Base-by-base conservation (phyloP, 495 filamentous ascomycete species). In the Parachaetomium inaequale region DNA sequence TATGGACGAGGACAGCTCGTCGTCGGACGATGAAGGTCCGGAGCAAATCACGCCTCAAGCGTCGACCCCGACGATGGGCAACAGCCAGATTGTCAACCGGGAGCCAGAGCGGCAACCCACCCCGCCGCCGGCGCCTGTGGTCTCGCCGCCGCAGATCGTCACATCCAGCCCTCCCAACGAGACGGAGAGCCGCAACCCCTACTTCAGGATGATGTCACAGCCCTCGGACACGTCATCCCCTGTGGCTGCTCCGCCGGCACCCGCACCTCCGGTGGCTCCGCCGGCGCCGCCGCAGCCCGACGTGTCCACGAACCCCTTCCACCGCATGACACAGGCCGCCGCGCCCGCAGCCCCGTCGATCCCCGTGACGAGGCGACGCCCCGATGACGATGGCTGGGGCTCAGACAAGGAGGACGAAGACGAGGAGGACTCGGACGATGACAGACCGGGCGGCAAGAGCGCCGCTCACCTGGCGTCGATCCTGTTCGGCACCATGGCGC, bases 401-500 rank as follows among this genome's bases (percentile, higher is more conserved):
- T 91, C 88, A 15, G 91, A 91, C 50, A 84, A 86, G 66, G 89
- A 91, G 40, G 87, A 88, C 43, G 88, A 90, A 21, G 85, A 87
- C 19, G 89, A 91, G 40, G 78, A 78, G 40, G 78, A 78, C 19
- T 82, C 80, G 28, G 84, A 61, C 55, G 87, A 90, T 56, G 87
- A 89, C 26, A 86, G 86, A 14, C 85, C 89, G 12, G 87, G 84
- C 50, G 90, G 89, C 31, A 85, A 87, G 58, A 92, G 87, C 64
- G 93, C 94, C 49, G 93, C 93, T 63, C 89, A 95, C 61, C 86
- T 98, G 36, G 94, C 94, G 19, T 92, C 89, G 38, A 94, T 92
- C 62, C 84, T 98, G 32, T 98, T 98, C 74, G 93, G 94, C 59
- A 96, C 93, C 54, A 98, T 98, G 94, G 94, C 83, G 11, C 94